These are phyloP conservation scores for Suillus americanus DNA, from an alignment of 768 basidiomycete species.

Conservation along the genomic window DNA sequence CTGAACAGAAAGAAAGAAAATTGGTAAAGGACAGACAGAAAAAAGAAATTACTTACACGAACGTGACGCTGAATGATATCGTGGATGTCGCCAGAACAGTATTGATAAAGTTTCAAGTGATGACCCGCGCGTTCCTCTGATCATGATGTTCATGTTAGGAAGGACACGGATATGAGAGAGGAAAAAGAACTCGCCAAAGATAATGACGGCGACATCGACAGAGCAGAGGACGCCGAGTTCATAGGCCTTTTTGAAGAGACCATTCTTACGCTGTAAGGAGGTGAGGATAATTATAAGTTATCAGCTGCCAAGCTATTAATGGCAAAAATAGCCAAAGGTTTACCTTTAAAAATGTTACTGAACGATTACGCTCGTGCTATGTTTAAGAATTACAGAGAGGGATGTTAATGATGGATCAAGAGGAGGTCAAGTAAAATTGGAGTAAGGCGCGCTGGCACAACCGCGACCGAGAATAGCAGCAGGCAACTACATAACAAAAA, in stretches of 20 bases:
- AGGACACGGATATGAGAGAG: slow-evolving; percentile 4
- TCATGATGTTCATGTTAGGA: slow-evolving; percentile 35
- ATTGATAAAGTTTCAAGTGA: slow-evolving; percentile 80
- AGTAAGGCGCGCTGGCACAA: slow-evolving; percentile 16
- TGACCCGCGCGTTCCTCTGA: slow-evolving; percentile 78
- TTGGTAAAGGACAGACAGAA: background rate
- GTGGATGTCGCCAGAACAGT: slow-evolving; percentile 70
- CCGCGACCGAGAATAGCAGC: slow-evolving; percentile 22
- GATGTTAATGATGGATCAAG: slow-evolving; percentile 31
- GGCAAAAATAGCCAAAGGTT: slow-evolving; percentile 64
- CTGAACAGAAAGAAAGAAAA: slow-evolving; percentile 24
- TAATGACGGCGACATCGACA: slow-evolving; percentile 86
- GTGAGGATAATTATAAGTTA: slow-evolving; percentile 33
- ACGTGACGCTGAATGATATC: slow-evolving; percentile 71
- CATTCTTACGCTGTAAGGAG: slow-evolving; percentile 72
- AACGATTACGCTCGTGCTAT: slow-evolving; percentile 90
- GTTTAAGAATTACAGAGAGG: slow-evolving; percentile 41
- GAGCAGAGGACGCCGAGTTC: slow-evolving; percentile 90
- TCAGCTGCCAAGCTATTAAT: slow-evolving; percentile 32
- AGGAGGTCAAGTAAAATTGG: slow-evolving; percentile 30
- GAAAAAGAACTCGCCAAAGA: slow-evolving; percentile 59
- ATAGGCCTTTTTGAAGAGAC: slow-evolving; percentile 89
- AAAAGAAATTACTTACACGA: slow-evolving; percentile 35
- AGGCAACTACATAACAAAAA: slow-evolving; percentile 8
- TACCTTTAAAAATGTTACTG: slow-evolving; percentile 90